Conservation (phyloP, 2,329 filamentous ascomycete species). For the Ascocoryne sarcoides region DNA sequence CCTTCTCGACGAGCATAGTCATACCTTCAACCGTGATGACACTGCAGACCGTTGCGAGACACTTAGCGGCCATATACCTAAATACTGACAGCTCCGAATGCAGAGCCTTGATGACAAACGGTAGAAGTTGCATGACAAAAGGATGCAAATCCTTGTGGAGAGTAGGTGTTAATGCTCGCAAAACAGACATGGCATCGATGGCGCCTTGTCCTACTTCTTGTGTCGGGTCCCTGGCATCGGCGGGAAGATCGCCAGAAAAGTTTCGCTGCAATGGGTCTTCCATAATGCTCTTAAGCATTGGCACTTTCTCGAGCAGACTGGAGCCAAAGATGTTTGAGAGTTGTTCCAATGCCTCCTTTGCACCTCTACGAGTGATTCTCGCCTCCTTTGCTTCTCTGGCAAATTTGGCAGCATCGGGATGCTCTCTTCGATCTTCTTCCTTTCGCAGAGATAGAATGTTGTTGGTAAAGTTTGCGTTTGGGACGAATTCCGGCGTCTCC, state of each 20-base stretch:
- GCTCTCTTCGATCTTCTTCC: conserved; percentile 91
- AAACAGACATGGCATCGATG: conserved; percentile 85
- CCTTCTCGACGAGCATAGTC: conserved; percentile 89
- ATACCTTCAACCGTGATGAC: conserved; percentile 92
- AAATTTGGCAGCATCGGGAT: conserved; percentile 82
- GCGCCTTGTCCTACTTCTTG: conserved; percentile 79
- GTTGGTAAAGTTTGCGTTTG: conserved; percentile 68
- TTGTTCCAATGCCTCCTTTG: conserved; percentile 89
- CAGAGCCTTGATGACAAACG: conserved; percentile 77
- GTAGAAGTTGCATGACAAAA: conserved; percentile 77
- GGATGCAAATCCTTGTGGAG: conserved; percentile 65
- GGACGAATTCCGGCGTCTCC: conserved; percentile 89
- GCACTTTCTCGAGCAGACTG: conserved; percentile 71
- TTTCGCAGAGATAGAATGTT: conserved; percentile 91
- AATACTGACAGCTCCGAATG: conserved; percentile 86
- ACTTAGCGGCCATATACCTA: conserved; percentile 94
- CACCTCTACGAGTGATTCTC: conserved; percentile 81
- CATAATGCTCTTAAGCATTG: conserved; percentile 73
- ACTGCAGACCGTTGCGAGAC: conserved; percentile 93
- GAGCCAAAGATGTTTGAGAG: conserved; percentile 72
- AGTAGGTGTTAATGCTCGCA: conserved; percentile 89
- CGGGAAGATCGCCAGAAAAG: conserved; percentile 64
- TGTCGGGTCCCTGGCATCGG: conserved; percentile 64
- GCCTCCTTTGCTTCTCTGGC: conserved; percentile 84
- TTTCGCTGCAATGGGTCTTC: conserved; percentile 69